Percentiles rank a stretch among this genome's conserved stretches.
Evolutionary conservation across 345 rosid species (phyloP).

Genomic region (Populus nigra): DNA sequence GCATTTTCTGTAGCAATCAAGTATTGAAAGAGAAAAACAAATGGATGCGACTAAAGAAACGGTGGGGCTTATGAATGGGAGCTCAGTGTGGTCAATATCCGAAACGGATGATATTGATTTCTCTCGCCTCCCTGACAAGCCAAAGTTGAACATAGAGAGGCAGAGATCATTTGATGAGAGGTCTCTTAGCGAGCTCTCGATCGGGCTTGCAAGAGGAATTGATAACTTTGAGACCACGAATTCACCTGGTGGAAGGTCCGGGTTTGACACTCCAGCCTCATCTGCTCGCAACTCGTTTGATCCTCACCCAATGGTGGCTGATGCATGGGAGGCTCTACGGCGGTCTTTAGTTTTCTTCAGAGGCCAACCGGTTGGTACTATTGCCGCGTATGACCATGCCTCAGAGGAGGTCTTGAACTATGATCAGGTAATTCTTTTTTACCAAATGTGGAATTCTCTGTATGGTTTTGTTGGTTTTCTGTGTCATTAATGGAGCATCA

Average conservation of each 20-base stretch:
- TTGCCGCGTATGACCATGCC: slow-evolving; percentile 91
- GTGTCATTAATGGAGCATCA: neutral
- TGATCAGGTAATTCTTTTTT: slow-evolving; percentile 71
- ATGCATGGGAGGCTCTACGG: slow-evolving; percentile 94
- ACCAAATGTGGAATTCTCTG: neutral
- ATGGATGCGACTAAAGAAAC: slow-evolving; percentile 61
- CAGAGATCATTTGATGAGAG: slow-evolving; percentile 92
- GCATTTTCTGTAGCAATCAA: slow-evolving; percentile 9
- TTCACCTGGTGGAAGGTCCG: slow-evolving; percentile 32
- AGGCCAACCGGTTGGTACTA: slow-evolving; percentile 84
- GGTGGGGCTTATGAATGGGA: slow-evolving; percentile 70
- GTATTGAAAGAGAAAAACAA: slow-evolving; percentile 15
- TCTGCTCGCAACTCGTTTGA: slow-evolving; percentile 83
- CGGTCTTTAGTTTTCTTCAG: slow-evolving; percentile 71
- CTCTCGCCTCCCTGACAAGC: slow-evolving; percentile 77
- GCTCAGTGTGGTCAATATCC: slow-evolving; percentile 71
- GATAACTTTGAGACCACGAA: slow-evolving; percentile 46
- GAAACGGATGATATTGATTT: slow-evolving; percentile 78
- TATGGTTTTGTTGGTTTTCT: neutral
- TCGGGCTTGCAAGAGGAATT: slow-evolving; percentile 50
- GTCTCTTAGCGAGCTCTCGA: slow-evolving; percentile 82
- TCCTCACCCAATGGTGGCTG: slow-evolving; percentile 95
- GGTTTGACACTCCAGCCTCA: slow-evolving; percentile 75
- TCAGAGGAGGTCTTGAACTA: slow-evolving; percentile 93
- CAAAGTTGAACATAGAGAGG: slow-evolving; percentile 82